Evolutionary conservation across 2,329 filamentous ascomycete species (phyloP), one percentile per base, ranked within the genome.

Genomic region (Nemania serpens): DNA sequence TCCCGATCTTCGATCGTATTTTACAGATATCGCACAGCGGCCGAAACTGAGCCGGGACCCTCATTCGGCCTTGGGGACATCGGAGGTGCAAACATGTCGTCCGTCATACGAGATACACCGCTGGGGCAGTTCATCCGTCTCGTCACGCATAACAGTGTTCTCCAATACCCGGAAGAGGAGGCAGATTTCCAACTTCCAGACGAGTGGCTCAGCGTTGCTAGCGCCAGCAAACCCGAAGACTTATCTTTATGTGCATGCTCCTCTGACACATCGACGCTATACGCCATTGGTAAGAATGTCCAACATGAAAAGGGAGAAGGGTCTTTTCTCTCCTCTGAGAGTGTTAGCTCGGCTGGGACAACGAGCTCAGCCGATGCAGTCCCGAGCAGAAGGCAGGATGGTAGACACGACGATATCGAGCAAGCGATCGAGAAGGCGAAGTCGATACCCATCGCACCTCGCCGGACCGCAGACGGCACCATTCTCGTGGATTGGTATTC

Each of bases 401-500:
- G 69, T 46, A 63, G 67, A 54, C 2, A 46, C 1, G 70, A 71
- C 1, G 71, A 71, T 7, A 63, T 66, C 43, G 57, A 61, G 46
- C 68, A 69, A 54, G 69, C 64, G 33, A 62, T 68, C 17, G 68
- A 72, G 48, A 72, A 68, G 62, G 69, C 67, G 10, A 69, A 65
- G 54, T 71, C 69, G 11, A 66, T 69, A 42, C 68, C 70, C 3
- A 68, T 74, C 10, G 66, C 71, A 37, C 73, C 73, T 20, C 33
- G 29, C 15, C 20, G 22, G n/a, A 53, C 47, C 12, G 20, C 67
- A 68, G 39, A 73, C 20, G 71, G 69, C 33, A 69, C 67, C 4
- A 72, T 75, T 11, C 68, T 70, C n/a, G 55, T 64, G 17, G 55
- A 46, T 18, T 58, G 36, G 64, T 70, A 85, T 69, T 80, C 76